Conservation (phyloP, 2,329 filamentous ascomycete genomes). For the Fusarium sp. region DNA sequence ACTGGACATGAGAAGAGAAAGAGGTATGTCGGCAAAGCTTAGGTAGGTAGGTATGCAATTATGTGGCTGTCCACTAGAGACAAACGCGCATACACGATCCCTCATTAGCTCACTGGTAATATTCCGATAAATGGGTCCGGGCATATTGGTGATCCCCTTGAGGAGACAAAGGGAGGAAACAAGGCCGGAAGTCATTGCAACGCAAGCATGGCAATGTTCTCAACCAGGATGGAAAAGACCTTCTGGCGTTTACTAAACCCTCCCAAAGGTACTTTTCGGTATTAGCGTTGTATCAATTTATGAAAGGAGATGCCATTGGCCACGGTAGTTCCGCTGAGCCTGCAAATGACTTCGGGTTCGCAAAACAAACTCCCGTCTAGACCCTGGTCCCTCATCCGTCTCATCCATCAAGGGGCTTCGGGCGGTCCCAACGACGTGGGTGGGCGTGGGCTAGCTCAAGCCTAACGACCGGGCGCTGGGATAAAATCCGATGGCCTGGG, state of each 20-base stretch:
- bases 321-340: not conserved
- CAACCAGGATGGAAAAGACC: not conserved
- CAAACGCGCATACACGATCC: slow-evolving; percentile 20
- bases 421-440: slow-evolving; percentile 36
- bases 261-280: not conserved
- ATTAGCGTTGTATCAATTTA: not conserved
- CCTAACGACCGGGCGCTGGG: slow-evolving; percentile 33
- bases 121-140: not conserved
- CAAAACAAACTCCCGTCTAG: not conserved
- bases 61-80: slow-evolving; percentile 16
- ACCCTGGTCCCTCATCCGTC: not conserved
- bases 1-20: not conserved
- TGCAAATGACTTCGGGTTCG: not conserved
- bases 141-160: slow-evolving; percentile 10
- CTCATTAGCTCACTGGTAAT: slow-evolving; percentile 1
- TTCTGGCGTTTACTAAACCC: not conserved
- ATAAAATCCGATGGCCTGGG: slow-evolving; percentile 41
- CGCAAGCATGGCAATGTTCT: not conserved
- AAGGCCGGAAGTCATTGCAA: not conserved
- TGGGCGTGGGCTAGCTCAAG: slow-evolving; percentile 37
- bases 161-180: slow-evolving; percentile 2
- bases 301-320: slow-evolving; percentile 12
- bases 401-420: not conserved
- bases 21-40: not conserved
- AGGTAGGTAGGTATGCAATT: slow-evolving; percentile 19